Evolutionary conservation across 768 basidiomycete genomes (phyloP).

Genomic region (Lyophyllum decastes): DNA sequence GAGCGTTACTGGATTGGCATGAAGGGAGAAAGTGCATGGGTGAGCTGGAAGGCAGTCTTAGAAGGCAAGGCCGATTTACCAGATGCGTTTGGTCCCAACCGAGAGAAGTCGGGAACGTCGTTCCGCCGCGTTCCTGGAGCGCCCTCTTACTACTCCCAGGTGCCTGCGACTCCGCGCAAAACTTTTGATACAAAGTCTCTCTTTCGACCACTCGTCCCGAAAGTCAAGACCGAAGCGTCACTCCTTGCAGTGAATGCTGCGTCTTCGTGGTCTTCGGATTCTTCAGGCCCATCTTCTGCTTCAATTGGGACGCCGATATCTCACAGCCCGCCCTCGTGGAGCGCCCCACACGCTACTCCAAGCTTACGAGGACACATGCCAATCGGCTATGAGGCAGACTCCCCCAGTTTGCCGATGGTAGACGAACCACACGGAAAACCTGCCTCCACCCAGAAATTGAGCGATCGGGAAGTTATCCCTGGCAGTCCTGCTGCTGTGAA

Average conservation of each 20-base stretch:
- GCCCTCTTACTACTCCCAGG: neutral
- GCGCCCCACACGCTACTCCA: neutral
- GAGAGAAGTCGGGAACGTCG: neutral
- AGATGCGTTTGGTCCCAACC: conserved; percentile 22
- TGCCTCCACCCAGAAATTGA: neutral
- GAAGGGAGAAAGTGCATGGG: conserved; percentile 25
- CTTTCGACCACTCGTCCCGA: neutral
- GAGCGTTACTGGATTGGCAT: conserved; percentile 27
- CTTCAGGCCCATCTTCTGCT: neutral
- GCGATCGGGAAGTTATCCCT: no score
- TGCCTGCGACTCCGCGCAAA: neutral
- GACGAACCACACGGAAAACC: neutral
- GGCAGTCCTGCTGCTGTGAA: neutral
- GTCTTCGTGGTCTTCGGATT: neutral
- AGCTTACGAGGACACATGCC: neutral
- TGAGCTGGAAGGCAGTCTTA: conserved; percentile 30
- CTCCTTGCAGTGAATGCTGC: neutral
- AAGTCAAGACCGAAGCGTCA: neutral
- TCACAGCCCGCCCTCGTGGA: neutral
- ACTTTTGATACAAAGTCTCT: neutral
- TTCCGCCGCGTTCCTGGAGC: neutral
- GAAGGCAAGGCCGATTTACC: conserved; percentile 31
- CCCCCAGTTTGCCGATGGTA: neutral
- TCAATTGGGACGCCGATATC: neutral
- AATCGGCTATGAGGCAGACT: neutral